These are phyloP conservation scores for Periconia sp. DNA, from an alignment of 2,329 filamentous ascomycete genomes.

Conservation along the genomic window DNA sequence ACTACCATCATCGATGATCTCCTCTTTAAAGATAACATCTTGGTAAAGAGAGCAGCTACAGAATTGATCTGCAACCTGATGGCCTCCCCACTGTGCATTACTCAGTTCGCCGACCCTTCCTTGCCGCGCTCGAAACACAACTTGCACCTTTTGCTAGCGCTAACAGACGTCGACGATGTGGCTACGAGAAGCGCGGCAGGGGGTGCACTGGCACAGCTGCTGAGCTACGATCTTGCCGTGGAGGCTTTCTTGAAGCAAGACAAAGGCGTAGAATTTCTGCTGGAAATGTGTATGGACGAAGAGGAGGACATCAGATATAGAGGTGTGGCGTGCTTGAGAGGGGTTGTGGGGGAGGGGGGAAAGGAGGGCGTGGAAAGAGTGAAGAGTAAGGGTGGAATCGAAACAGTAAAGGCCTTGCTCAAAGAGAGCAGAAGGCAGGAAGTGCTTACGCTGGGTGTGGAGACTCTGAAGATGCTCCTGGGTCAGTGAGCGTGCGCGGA, in stretches of 20 bases:
- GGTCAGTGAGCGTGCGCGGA: conserved; percentile 11
- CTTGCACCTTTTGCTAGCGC: conserved; percentile 80
- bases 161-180: conserved; percentile 82
- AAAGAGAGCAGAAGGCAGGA: conserved; percentile 69
- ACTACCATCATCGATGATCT: conserved; percentile 74
- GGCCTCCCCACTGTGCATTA: conserved; percentile 66
- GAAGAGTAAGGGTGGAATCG: conserved; percentile 63
- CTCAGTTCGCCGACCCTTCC: conserved; percentile 66
- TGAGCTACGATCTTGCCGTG: conserved; percentile 74
- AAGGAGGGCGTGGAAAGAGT: conserved; percentile 29
- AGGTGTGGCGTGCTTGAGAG: conserved; percentile 74
- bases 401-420: conserved; percentile 68
- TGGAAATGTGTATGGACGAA: conserved; percentile 75
- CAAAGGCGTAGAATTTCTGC: conserved; percentile 72
- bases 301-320: conserved; percentile 68
- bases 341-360: conserved; percentile 69
- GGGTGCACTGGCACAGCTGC: conserved; percentile 83
- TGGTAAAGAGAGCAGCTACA: conserved; percentile 79
- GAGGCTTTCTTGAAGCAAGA: conserved; percentile 67
- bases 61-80: conserved; percentile 92
- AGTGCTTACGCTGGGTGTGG: conserved; percentile 70
- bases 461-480: conserved; percentile 70
- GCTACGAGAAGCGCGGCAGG: conserved; percentile 81
- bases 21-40: conserved; percentile 72
- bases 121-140: conserved; percentile 69